Base-by-base conservation (phyloP, 495 filamentous ascomycete genomes). In the Rostrohypoxylon terebratum region DNA sequence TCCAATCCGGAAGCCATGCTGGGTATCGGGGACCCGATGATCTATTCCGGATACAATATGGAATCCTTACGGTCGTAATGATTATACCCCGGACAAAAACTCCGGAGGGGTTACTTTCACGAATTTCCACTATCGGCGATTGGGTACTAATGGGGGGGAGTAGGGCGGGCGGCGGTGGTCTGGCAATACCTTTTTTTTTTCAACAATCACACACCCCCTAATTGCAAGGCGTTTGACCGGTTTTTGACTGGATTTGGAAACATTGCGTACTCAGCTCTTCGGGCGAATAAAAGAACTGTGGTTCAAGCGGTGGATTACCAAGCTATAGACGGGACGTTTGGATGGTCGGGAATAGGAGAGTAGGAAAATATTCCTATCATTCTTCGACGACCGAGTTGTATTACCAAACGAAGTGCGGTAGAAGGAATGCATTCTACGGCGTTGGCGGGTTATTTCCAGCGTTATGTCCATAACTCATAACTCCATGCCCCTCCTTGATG, bases 1-100 rank as follows among this genome's bases (percentile, higher is more conserved):
- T 76, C 80, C 54, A 82, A 84, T 61, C 81, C 79, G 7, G 81
- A 83, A 57, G 81, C 84, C 18, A 86, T 85, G 82, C 72, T 84
- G 68, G 83, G 83, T n/a, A 78, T 84, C 66, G 82, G 80, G 16
- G 83, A 85, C 51, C 82, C 83, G 28, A 84, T 85, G 83, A 84
- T 85, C 40, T 82, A 80, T 55, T 77, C 77, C 16, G 77, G 79
- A 31, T 82, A 82, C 50, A 75, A 76, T 53, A 77, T 78, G 74
- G 74, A 78, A 63, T 75, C 74, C 20, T 66, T 75, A 68, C 69
- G 75, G 58, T 74, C 71, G 31, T 75, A 47, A 75, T 42, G 28
- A 44, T 28, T 28, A 55, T 21, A 57, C 48, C 20, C 25, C 11
- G 48, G 48, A 14, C 21, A 31, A 53, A 51, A 31, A 25, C 23